Evolutionary conservation across 495 filamentous ascomycete species (phyloP).

Genomic region (Aspergillus sclerotiicarbonarius): DNA sequence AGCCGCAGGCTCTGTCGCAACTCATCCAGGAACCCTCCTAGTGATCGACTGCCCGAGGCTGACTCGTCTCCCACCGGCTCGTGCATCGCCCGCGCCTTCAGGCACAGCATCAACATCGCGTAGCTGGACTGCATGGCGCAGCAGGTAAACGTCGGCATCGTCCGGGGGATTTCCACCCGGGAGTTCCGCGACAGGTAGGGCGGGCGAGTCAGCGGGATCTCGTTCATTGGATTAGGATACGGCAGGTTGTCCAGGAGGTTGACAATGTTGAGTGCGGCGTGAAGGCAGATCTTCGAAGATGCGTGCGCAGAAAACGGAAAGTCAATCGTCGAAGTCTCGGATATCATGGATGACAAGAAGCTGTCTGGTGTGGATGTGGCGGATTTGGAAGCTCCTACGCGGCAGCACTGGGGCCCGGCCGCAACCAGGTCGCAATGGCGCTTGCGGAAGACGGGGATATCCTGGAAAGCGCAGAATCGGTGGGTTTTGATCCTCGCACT

Average conservation of each 20-base stretch:
- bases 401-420: neutral
- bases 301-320: constrained; percentile 40
- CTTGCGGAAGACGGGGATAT: constrained; percentile 20
- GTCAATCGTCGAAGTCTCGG: constrained; percentile 5
- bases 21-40: constrained; percentile 8
- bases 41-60: neutral
- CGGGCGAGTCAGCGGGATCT: constrained; percentile 1
- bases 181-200: constrained; percentile 14
- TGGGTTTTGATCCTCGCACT: constrained; percentile 53
- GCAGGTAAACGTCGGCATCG: constrained; percentile 49
- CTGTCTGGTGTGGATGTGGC: neutral
- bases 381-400: neutral
- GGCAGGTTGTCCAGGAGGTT: constrained; percentile 38
- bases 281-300: constrained; percentile 45
- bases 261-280: constrained; percentile 42
- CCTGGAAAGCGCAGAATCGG: constrained; percentile 49
- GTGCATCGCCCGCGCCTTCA: constrained; percentile 18
- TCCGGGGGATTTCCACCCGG: constrained; percentile 32
- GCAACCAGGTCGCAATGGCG: constrained; percentile 2
- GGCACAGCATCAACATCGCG: constrained; percentile 43
- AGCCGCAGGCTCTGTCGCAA: constrained; percentile 8
- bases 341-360: neutral
- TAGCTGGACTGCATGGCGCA: constrained; percentile 53
- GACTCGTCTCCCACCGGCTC: constrained; percentile 29
- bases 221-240: constrained; percentile 26